These are phyloP conservation scores for Stagonosporopsis cucurbitacearum DNA, from an alignment of 2,329 filamentous ascomycete genomes.

Conservation along the genomic window DNA sequence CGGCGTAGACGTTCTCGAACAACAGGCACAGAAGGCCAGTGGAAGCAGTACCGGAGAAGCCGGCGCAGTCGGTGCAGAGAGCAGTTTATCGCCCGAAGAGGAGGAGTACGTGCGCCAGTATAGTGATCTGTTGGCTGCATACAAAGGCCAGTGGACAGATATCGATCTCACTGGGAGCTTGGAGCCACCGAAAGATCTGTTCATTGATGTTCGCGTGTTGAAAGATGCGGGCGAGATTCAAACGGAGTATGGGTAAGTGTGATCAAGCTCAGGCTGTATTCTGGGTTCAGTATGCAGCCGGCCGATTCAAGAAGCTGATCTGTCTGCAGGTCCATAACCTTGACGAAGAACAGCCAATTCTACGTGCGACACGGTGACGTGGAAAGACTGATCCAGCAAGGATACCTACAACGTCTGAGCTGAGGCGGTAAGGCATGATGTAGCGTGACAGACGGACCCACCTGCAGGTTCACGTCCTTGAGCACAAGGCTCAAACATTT, in stretches of 20 bases:
- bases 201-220: slow-evolving; percentile 94
- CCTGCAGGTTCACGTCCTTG: not conserved
- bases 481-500: not conserved
- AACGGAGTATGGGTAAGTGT: slow-evolving; percentile 91
- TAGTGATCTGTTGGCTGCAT: slow-evolving; percentile 88
- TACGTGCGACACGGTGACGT: slow-evolving; percentile 96
- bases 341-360: slow-evolving; percentile 98
- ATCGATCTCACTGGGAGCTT: slow-evolving; percentile 93
- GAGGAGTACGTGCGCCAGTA: slow-evolving; percentile 96
- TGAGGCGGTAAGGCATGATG: slow-evolving; percentile 55
- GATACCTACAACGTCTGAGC: slow-evolving; percentile 88
- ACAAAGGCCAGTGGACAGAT: slow-evolving; percentile 98
- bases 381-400: slow-evolving; percentile 90
- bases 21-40: slow-evolving; percentile 49
- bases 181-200: slow-evolving; percentile 92
- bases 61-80: slow-evolving; percentile 60
- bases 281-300: not conserved
- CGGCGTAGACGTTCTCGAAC: slow-evolving; percentile 81
- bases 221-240: slow-evolving; percentile 99
- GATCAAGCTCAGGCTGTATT: not conserved
- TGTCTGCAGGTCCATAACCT: slow-evolving; percentile 76
- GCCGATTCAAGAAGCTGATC: not conserved
- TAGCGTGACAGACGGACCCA: not conserved
- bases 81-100: slow-evolving; percentile 90
- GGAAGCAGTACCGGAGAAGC: slow-evolving; percentile 52